Evolutionary conservation across 2,329 filamentous ascomycete species (phyloP).

Genomic region (Lasiodiplodia theobromae): DNA sequence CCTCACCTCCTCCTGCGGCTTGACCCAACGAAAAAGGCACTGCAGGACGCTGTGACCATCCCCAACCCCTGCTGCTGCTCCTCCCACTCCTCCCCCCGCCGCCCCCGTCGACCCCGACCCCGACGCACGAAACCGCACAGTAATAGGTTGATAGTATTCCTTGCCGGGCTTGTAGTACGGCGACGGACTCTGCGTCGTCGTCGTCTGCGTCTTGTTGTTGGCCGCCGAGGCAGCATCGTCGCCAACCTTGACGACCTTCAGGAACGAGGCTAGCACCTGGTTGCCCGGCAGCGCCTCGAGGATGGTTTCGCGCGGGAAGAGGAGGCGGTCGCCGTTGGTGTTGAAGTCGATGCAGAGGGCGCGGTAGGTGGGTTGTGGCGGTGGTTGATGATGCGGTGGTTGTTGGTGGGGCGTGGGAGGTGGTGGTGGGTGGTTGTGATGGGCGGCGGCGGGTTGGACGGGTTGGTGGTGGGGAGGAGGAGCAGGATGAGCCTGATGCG

Average conservation of each 20-base stretch:
- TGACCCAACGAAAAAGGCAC: slow-evolving; percentile 63
- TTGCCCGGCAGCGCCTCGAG: slow-evolving; percentile 70
- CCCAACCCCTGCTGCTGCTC: too few species aligned
- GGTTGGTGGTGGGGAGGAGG: slow-evolving; percentile 16
- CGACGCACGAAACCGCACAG: slow-evolving; percentile 60
- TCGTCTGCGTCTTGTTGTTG: slow-evolving; percentile 66
- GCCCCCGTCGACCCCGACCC: not conserved
- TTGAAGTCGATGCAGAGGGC: slow-evolving; percentile 49
- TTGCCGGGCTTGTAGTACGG: slow-evolving; percentile 23
- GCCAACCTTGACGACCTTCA: slow-evolving; percentile 56
- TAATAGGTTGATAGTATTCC: slow-evolving; percentile 73
- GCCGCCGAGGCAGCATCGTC: slow-evolving; percentile 50
- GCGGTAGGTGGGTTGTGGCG: slow-evolving; percentile 21
- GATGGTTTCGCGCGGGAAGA: slow-evolving; percentile 81
- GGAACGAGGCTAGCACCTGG: slow-evolving; percentile 75
- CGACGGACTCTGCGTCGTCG: too few species aligned
- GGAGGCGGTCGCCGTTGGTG: slow-evolving; percentile 72
- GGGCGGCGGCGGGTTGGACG: slow-evolving; percentile 31
- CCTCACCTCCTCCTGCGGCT: slow-evolving; percentile 47
- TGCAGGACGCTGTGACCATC: slow-evolving; percentile 63
- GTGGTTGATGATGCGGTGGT: slow-evolving; percentile 17
- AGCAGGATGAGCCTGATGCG: not conserved
- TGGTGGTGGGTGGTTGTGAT: not conserved
- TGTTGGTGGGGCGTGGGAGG: not conserved
- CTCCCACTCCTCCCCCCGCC: too few species aligned